These are phyloP conservation scores for Ceratobasidium papillatum DNA, from an alignment of 1,284 basidiomycete genomes.

Conservation along the genomic window DNA sequence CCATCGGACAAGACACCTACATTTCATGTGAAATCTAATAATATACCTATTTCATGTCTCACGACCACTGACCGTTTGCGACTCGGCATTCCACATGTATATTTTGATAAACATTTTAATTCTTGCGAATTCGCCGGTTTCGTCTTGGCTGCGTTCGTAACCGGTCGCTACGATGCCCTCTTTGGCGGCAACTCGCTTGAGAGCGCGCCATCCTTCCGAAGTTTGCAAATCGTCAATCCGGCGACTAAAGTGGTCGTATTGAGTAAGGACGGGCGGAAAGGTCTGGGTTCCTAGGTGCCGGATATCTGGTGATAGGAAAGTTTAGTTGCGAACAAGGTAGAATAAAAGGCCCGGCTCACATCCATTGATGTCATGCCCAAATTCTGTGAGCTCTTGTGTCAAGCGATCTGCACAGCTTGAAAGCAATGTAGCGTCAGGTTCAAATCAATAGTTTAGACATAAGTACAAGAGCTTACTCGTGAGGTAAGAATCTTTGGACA, in stretches of 20 bases:
- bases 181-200: conserved; percentile 72
- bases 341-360: conserved; percentile 52
- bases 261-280: conserved; percentile 59
- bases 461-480: conserved; percentile 49
- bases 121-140: conserved; percentile 64
- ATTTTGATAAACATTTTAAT: conserved; percentile 66
- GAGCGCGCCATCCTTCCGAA: conserved; percentile 73
- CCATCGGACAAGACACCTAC: conserved; percentile 72
- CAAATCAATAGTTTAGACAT: no score
- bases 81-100: conserved; percentile 66
- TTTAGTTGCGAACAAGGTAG: neutral
- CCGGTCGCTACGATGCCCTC: conserved; percentile 74
- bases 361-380: conserved; percentile 64
- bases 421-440: neutral
- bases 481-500: conserved; percentile 64
- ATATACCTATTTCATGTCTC: neutral
- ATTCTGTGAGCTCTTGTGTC: conserved; percentile 61
- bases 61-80: conserved; percentile 61
- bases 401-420: conserved; percentile 58
- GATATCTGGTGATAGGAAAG: neutral
- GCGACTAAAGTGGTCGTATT: conserved; percentile 75
- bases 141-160: conserved; percentile 61
- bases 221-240: conserved; percentile 71
- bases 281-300: neutral
- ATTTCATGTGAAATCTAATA: conserved; percentile 19